Percentiles rank a stretch among this genome's conserved stretches.
Conservation (phyloP, 2,329 filamentous ascomycete species). For the Polytolypa hystricis region DNA sequence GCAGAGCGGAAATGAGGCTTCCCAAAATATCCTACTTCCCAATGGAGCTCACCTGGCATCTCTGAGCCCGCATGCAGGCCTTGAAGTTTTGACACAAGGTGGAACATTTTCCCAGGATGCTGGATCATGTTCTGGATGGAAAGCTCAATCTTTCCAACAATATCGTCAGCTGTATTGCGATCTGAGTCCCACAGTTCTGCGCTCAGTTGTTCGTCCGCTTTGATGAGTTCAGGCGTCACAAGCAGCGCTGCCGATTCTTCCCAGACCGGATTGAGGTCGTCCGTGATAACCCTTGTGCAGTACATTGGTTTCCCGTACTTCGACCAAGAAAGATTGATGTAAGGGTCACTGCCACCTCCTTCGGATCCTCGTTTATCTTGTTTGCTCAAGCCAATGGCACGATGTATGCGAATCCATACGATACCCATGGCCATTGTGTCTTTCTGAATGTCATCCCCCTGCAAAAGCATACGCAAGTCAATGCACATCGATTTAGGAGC, state of each 20-base stretch:
- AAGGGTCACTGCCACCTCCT: slow-evolving; percentile 84
- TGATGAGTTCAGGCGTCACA: slow-evolving; percentile 81
- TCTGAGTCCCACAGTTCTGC: slow-evolving; percentile 97
- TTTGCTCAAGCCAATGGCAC: slow-evolving; percentile 77
- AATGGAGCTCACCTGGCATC: slow-evolving; percentile 90
- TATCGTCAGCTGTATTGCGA: slow-evolving; percentile 80
- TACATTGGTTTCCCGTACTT: slow-evolving; percentile 98
- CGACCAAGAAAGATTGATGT: slow-evolving; percentile 88
- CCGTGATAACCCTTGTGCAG: slow-evolving; percentile 89
- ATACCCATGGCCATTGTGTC: slow-evolving; percentile 72
- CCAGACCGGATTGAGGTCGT: slow-evolving; percentile 87
- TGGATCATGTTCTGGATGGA: slow-evolving; percentile 93
- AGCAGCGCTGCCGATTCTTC: slow-evolving; percentile 77
- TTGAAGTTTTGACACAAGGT: slow-evolving; percentile 69
- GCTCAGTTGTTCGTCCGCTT: slow-evolving; percentile 83
- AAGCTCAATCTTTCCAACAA: slow-evolving; percentile 87
- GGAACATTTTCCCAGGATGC: slow-evolving; percentile 85
- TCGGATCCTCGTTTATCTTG: slow-evolving; percentile 74
- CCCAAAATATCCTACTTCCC: slow-evolving; percentile 92
- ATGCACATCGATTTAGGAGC: slow-evolving; percentile 90
- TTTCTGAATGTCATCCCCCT: slow-evolving; percentile 85
- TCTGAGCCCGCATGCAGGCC: slow-evolving; percentile 73
- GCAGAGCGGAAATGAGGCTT: slow-evolving; percentile 81
- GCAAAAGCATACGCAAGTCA: slow-evolving; percentile 79
- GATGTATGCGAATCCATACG: slow-evolving; percentile 87